Evolutionary conservation across 2,329 filamentous ascomycete species (phyloP).

Genomic region (Corinectria fuckeliana): DNA sequence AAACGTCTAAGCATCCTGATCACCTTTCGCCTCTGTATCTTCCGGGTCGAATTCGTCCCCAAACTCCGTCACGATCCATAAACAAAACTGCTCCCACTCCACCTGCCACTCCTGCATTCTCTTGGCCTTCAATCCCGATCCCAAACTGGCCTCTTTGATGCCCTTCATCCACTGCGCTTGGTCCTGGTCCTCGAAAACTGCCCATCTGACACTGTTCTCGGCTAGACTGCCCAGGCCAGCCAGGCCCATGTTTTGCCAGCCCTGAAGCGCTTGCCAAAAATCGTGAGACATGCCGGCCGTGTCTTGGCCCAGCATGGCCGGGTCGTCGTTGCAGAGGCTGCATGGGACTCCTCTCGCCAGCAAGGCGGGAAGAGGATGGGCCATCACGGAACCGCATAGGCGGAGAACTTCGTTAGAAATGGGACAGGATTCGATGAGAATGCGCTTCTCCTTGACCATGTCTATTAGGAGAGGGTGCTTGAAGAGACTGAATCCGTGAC

Average conservation of each 20-base stretch:
- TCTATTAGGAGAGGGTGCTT: constrained; percentile 91
- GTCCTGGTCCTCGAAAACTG: constrained; percentile 82
- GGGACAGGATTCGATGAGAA: constrained; percentile 88
- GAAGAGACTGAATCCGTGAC: constrained; percentile 86
- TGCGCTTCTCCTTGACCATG: constrained; percentile 86
- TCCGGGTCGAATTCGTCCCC: constrained; percentile 63
- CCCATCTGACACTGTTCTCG: constrained; percentile 92
- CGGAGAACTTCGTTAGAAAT: constrained; percentile 89
- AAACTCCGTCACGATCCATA: constrained; percentile 86
- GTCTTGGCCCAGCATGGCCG: constrained; percentile 85
- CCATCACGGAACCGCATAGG: constrained; percentile 76
- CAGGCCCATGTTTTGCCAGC: constrained; percentile 88
- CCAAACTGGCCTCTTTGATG: constrained; percentile 76
- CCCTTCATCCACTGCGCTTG: constrained; percentile 74
- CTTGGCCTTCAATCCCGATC: constrained; percentile 72
- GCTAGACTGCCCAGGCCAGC: constrained; percentile 86
- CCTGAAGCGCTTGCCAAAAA: constrained; percentile 92
- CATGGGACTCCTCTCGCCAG: constrained; percentile 85
- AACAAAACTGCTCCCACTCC: constrained; percentile 88
- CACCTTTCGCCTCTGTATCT: constrained; percentile 1
- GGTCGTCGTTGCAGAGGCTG: constrained; percentile 88
- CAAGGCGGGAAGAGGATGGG: constrained; percentile 82
- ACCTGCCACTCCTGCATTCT: constrained; percentile 79
- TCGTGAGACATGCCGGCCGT: constrained; percentile 85
- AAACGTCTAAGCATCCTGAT: not conserved